A percentile compares a stretch with the other conserved stretches of the same genome.
Evolutionary conservation across 2,329 filamentous ascomycete genomes (phyloP).

Genomic region (Pseudogymnoascus sp.): DNA sequence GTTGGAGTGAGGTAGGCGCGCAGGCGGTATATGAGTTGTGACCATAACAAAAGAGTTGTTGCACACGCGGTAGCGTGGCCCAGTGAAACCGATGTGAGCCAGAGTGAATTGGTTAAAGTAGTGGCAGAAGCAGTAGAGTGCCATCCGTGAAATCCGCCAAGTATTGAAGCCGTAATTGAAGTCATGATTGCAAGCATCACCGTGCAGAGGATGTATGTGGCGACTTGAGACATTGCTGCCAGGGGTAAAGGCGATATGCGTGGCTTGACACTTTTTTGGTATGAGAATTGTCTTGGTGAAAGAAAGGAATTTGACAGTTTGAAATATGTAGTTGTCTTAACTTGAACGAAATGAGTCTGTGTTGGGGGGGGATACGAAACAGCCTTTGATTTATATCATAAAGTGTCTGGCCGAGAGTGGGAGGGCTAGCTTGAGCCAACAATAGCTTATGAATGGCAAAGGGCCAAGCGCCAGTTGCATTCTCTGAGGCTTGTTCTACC

Average conservation of each 20-base stretch:
- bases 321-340: not conserved
- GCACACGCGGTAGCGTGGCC: not conserved
- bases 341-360: not conserved
- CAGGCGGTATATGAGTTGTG: not conserved
- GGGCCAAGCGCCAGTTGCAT: not conserved
- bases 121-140: not conserved
- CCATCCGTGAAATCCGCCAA: not conserved
- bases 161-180: not conserved
- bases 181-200: not conserved
- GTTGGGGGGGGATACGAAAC: not conserved
- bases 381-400: not conserved
- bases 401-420: not conserved
- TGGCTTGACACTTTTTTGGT: not conserved
- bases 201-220: not conserved
- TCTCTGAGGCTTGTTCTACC: not conserved
- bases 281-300: not conserved
- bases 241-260: not conserved
- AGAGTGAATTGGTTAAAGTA: not conserved
- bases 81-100: not conserved
- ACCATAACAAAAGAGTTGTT: not conserved
- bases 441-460: not conserved
- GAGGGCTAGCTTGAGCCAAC: not conserved
- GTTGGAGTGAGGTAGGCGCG: not conserved
- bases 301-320: not conserved
- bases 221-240: not conserved